Conservation (phyloP, 768 basidiomycete genomes). For the Cystofilobasidium bisporidii region DNA sequence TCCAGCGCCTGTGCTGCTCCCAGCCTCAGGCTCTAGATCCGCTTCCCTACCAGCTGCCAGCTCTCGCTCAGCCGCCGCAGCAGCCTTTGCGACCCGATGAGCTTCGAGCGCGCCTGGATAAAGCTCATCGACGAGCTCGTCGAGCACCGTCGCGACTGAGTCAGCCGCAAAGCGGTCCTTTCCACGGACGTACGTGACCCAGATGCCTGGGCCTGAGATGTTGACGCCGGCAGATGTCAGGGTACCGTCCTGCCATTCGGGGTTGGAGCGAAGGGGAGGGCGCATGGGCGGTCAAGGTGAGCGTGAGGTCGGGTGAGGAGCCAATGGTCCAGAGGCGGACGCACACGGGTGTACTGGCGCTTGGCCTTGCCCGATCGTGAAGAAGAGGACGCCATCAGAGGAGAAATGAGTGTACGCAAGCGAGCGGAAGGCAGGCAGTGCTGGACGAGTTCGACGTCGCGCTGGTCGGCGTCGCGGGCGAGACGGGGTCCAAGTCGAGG, state of each 20-base stretch:
- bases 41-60: slow-evolving; percentile 13
- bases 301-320: too few species aligned
- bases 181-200: slow-evolving; percentile 76
- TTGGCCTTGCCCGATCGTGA: too few species aligned
- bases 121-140: slow-evolving; percentile 62
- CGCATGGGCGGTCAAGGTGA: not conserved
- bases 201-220: slow-evolving; percentile 60
- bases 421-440: not conserved
- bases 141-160: slow-evolving; percentile 69
- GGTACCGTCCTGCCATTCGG: slow-evolving; percentile 3
- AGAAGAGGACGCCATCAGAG: too few species aligned
- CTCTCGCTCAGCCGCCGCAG: not conserved
- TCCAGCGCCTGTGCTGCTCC: slow-evolving; percentile 33
- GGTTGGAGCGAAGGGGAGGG: not conserved
- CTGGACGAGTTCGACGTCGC: too few species aligned
- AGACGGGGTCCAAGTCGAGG: too few species aligned
- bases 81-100: slow-evolving; percentile 10
- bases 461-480: too few species aligned
- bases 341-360: too few species aligned
- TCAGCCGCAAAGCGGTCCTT: slow-evolving; percentile 69
- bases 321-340: too few species aligned
- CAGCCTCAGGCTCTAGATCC: slow-evolving; percentile 39
- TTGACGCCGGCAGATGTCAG: not conserved
- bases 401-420: not conserved
- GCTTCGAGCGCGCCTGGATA: slow-evolving; percentile 50